Evolutionary conservation across 1,139 yeast genomes (phyloP), one percentile per base, ranked within the genome.

Genomic region (Keqinozyma sinolaborantium): DNA sequence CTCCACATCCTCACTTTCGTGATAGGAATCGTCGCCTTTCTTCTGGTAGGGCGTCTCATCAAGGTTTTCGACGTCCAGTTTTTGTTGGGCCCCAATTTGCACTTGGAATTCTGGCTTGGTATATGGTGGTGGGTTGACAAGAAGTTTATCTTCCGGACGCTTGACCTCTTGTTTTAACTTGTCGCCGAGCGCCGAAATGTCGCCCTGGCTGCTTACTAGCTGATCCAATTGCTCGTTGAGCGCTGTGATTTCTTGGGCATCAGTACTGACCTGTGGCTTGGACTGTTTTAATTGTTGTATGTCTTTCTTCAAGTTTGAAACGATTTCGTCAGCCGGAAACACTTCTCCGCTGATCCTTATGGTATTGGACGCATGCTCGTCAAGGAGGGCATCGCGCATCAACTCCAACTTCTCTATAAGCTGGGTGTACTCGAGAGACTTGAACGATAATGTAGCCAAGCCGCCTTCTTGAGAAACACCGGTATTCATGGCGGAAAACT

Each of bases 401-500:
- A 60, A 48, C 32, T 64, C 69, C 29, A 54, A 44, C 31, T 58
- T 61, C 34, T 69, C 73, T 14, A 64, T 63, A 24, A 58, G 57
- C 31, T 55, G 51, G 14, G 63, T 62, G 34, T 67, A 63, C 15
- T 57, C 62, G 14, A 67, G 53, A 1, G 73, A 61, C 40, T 69
- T 69, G 45, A 64, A 66, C 1, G 74, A 66, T 33, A 69, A 52
- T 3, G 72, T 63, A 26, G 56, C 58, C 21, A 69, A 51, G n/a
- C 74, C 74, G 8, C 70, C 70, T 41, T 68, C 70, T 11, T 51
- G 53, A 0, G 73, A 65, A n/a, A 63, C 50, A 2, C 74, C 75
- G 34, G 64, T 64, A 28, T 65, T 51, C 1, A 69, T 58, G 0
- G 73, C 64, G 2, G 70, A 64, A 9, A 70, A 71, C 30, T 55